Evolutionary conservation across 1,139 yeast species (phyloP).

Genomic region (Yamadazyma jaroonii): DNA sequence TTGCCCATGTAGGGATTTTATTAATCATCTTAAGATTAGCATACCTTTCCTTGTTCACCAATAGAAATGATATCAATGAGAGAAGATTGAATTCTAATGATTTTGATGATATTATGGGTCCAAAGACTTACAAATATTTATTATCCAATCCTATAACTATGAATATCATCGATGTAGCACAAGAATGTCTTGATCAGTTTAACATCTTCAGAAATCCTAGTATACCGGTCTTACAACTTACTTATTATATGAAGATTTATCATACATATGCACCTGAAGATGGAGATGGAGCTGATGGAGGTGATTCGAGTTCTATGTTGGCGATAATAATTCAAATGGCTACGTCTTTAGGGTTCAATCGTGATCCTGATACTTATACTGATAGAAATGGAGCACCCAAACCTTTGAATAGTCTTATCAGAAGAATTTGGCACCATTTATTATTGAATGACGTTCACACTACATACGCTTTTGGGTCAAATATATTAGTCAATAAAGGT

Average conservation of each 20-base stretch:
- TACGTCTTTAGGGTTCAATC: slow-evolving; percentile 42
- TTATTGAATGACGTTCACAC: slow-evolving; percentile 24
- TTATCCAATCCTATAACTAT: slow-evolving; percentile 47
- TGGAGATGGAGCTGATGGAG: slow-evolving; percentile 48
- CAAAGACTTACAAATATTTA: slow-evolving; percentile 39
- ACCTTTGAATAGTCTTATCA: slow-evolving; percentile 34
- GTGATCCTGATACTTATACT: slow-evolving; percentile 35
- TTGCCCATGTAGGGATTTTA: slow-evolving; percentile 31
- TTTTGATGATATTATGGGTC: slow-evolving; percentile 19
- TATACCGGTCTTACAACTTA: slow-evolving; percentile 49
- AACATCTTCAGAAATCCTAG: slow-evolving; percentile 46
- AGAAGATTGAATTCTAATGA: slow-evolving; percentile 19
- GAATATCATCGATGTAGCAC: slow-evolving; percentile 47
- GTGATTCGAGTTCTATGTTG: slow-evolving; percentile 37
- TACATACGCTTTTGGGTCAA: slow-evolving; percentile 30
- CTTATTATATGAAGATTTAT: slow-evolving; percentile 35
- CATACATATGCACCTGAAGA: slow-evolving; percentile 49
- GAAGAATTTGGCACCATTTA: slow-evolving; percentile 57
- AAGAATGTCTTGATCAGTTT: slow-evolving; percentile 52
- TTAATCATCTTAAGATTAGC: slow-evolving; percentile 28
- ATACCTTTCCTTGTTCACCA: slow-evolving; percentile 33
- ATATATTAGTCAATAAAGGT: slow-evolving; percentile 18
- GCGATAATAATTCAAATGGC: slow-evolving; percentile 44
- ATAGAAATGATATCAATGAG: slow-evolving; percentile 28
- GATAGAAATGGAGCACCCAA: slow-evolving; percentile 17